A percentile compares a stretch with the other conserved stretches of the same genome.
These are phyloP conservation scores for Diophrys appendiculata DNA, from an alignment of 73 alveolate genomes.

Conservation along the genomic window DNA sequence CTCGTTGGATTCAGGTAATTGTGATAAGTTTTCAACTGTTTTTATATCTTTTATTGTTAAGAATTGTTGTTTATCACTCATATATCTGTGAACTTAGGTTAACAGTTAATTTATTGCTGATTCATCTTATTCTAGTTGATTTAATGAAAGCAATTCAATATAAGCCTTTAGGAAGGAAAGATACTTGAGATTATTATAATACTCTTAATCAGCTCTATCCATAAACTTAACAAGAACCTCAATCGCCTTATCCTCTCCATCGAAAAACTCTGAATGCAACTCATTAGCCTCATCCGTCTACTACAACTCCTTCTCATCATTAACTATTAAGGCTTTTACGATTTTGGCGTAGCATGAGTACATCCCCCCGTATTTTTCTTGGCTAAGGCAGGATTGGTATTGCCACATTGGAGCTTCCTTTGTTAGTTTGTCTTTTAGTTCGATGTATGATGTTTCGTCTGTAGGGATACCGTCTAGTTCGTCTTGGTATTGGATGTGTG, in stretches of 20 bases:
- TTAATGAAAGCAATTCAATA: background rate
- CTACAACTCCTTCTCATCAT: background rate
- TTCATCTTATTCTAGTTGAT: background rate
- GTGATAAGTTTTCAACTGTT: background rate
- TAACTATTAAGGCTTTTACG: too few species aligned
- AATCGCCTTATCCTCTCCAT: background rate
- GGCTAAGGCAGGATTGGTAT: too few species aligned
- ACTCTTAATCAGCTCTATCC: constrained; percentile 25
- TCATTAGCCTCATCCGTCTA: background rate
- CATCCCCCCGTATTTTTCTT: too few species aligned
- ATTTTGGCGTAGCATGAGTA: too few species aligned
- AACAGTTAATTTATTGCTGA: constrained; percentile 1
- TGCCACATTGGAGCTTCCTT: too few species aligned
- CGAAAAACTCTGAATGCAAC: background rate
- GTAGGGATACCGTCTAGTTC: background rate
- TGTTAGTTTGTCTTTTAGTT: background rate
- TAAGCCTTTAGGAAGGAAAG: constrained; percentile 9
- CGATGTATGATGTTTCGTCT: background rate
- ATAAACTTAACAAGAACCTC: background rate
- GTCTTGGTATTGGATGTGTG: background rate
- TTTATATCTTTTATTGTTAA: background rate
- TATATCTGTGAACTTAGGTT: background rate
- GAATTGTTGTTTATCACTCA: background rate
- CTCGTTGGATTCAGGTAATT: too few species aligned
- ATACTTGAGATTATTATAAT: constrained; percentile 7